phyloP scores from a whole-genome alignment of 2,329 filamentous ascomycete species.

The Aspergillus spinulosporus region DNA sequence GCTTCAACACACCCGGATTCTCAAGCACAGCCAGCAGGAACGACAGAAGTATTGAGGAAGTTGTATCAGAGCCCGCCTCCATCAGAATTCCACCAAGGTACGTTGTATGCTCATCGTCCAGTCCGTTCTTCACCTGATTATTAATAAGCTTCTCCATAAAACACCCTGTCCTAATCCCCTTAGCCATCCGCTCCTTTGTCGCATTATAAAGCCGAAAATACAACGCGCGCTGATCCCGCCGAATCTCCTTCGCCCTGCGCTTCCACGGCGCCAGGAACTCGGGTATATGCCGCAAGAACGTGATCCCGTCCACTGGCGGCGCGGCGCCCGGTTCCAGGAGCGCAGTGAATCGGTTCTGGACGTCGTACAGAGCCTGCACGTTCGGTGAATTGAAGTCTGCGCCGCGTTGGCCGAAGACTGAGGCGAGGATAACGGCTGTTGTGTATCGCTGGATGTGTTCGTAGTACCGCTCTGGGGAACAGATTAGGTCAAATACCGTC shows the following conservation, averaged over 20 bases:
- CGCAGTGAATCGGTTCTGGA: constrained; percentile 2
- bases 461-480: background rate
- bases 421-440: constrained; percentile 5
- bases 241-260: background rate
- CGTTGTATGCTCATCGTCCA: constrained; percentile 1
- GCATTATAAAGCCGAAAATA: background rate
- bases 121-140: background rate
- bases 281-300: constrained; percentile 2
- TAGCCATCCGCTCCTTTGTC: background rate
- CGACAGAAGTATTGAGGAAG: constrained; percentile 1
- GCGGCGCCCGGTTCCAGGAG: constrained; percentile 2
- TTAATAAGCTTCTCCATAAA: constrained; percentile 10
- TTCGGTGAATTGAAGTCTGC: background rate
- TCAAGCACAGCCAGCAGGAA: constrained; percentile 3
- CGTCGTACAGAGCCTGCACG: constrained; percentile 1
- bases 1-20: background rate
- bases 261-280: constrained; percentile 8
- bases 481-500: background rate
- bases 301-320: constrained; percentile 4
- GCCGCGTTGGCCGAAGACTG: constrained; percentile 1
- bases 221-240: constrained; percentile 1
- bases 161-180: background rate
- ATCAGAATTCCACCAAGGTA: constrained; percentile 8
- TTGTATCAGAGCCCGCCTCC: constrained; percentile 9
- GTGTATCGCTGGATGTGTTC: constrained; percentile 8